These are phyloP conservation scores for Trypanosomatidae sp. DNA, from an alignment of 208 protist genomes.

Conservation along the genomic window DNA sequence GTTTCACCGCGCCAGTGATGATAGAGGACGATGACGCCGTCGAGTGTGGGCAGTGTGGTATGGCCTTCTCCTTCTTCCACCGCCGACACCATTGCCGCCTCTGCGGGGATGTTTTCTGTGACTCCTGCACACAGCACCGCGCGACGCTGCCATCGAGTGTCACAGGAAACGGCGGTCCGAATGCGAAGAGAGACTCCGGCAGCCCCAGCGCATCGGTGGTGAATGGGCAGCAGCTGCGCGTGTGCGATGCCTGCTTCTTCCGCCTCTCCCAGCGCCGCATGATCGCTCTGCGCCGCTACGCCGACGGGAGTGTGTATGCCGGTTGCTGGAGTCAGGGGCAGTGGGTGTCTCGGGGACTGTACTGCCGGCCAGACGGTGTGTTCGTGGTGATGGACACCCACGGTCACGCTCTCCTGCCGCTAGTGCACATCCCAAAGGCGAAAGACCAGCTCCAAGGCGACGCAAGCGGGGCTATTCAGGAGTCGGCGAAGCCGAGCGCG, in stretches of 20 bases:
- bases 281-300: constrained; percentile 61
- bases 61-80: constrained; percentile 79
- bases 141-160: constrained; percentile 71
- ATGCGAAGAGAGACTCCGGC: constrained; percentile 10
- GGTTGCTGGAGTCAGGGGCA: constrained; percentile 71
- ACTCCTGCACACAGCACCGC: constrained; percentile 75
- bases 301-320: constrained; percentile 70
- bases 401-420: constrained; percentile 45
- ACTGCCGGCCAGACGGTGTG: constrained; percentile 67
- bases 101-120: constrained; percentile 92
- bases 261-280: constrained; percentile 73
- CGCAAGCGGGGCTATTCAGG: neutral
- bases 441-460: constrained; percentile 5
- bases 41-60: constrained; percentile 77
- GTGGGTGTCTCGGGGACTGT: constrained; percentile 81
- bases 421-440: neutral
- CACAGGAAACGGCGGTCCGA: constrained; percentile 23
- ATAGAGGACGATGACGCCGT: constrained; percentile 59
- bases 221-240: constrained; percentile 37
- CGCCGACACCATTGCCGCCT: constrained; percentile 93
- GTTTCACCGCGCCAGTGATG: constrained; percentile 68
- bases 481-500: neutral
- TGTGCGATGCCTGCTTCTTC: constrained; percentile 75
- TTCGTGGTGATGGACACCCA: constrained; percentile 65
- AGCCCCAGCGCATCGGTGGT: constrained; percentile 3